Conservation (phyloP, 192 early-diverging fungal genomes). For the Irineochytrium annulatum region DNA sequence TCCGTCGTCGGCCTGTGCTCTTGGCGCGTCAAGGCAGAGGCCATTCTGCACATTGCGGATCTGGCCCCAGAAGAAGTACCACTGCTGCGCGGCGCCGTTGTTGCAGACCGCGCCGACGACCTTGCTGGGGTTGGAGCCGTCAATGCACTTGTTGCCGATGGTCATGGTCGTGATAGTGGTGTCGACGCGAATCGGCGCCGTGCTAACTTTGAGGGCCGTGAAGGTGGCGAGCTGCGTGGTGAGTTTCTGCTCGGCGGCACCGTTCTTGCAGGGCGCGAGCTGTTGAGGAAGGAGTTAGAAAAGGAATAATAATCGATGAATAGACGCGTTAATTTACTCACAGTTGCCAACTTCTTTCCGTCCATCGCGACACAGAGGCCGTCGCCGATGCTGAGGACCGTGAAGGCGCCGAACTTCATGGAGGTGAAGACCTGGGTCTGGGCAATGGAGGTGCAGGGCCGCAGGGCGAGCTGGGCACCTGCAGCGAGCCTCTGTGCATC, state of each 20-base stretch:
- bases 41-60: conserved; percentile 21
- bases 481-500: background rate
- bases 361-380: background rate
- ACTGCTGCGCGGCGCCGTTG: conserved; percentile 12
- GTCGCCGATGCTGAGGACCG: background rate
- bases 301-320: background rate
- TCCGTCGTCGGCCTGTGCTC: background rate
- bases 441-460: conserved; percentile 3
- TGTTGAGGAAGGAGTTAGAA: background rate
- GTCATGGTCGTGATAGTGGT: conserved; percentile 1
- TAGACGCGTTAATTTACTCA: background rate
- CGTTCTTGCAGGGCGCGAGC: background rate
- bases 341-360: background rate
- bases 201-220: background rate
- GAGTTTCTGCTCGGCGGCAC: background rate
- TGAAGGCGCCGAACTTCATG: background rate
- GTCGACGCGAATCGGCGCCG: background rate
- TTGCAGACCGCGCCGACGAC: conserved; percentile 5
- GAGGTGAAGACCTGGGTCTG: conserved; percentile 7
- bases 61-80: conserved; percentile 17
- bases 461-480: background rate
- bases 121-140: background rate
- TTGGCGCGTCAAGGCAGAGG: conserved; percentile 11
- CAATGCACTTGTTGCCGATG: background rate
- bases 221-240: background rate